Base-by-base conservation (phyloP, 75 land plant genomes). In the Sequoiadendron giganteum region DNA sequence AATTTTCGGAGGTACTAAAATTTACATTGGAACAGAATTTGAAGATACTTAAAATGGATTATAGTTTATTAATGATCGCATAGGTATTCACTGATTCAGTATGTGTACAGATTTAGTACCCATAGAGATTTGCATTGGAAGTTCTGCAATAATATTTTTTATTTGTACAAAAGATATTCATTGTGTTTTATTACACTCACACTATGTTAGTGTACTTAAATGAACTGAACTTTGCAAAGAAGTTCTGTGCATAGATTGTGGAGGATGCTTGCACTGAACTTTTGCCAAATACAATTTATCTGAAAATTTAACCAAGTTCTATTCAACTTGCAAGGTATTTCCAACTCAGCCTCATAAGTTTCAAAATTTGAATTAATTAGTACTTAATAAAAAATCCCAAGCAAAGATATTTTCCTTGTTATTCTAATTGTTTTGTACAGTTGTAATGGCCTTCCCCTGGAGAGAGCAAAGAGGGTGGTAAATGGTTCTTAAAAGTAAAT, bases 281-380 rank as follows among this genome's bases (percentile, higher is more conserved):
- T 14, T 90, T 96, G 72, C 99, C 98, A 70, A 96, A 93, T 85
- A 88, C 88, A 94, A 92, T 78, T 88, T 97, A 48, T 95, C 97
- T 8, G 97, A 95, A 86, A 82, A 86, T 76, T 96, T 94, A 90
- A 95, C 97, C 10, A 92, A 89, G 89, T 97, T 97, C 75, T 97
- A 97, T 89, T 89, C 95, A 32, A 94, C 87, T 87, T 96, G 98
- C 85, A 93, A 94, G 97, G 99, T 97, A 87, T 47, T 87, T 73
- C 49, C 38, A 72, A 28, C 3, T 81, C 49, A 30, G 1, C 10
- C 73, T n/a, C n/a, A 6, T 8, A 70, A 28, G 3, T 58, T 19
- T 58, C 25, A 58, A 58, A 19, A 18, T 19, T 58, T 58, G 25
- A 1, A 58, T 58, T 58, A 58, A 21, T 25, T 58, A 5, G 8